Conservation (phyloP, 345 rosid species). For the Odontarrhena argentea region DNA sequence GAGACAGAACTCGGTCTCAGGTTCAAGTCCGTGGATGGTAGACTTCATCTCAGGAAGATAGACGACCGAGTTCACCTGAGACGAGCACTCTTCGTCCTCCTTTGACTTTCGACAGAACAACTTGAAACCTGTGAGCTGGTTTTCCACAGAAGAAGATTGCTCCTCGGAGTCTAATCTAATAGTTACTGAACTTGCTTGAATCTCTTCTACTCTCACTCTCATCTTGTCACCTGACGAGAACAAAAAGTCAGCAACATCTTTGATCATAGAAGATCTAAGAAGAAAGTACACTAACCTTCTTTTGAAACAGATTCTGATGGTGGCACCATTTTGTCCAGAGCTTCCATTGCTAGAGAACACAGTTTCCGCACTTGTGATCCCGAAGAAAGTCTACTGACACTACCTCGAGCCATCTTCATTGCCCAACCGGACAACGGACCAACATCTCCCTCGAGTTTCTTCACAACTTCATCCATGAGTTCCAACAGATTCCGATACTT, state of each 20-base stretch:
- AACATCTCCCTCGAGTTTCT: constrained; percentile 81
- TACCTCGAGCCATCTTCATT: constrained; percentile 85
- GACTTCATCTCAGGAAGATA: constrained; percentile 58
- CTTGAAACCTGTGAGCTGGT: constrained; percentile 45
- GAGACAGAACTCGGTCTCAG: constrained; percentile 63
- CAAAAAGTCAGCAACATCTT: constrained; percentile 18
- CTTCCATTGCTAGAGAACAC: constrained; percentile 67
- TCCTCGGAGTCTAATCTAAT: constrained; percentile 56
- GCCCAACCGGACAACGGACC: constrained; percentile 83
- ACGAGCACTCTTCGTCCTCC: constrained; percentile 54
- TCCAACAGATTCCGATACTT: constrained; percentile 54
- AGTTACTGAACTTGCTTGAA: constrained; percentile 56
- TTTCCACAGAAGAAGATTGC: constrained; percentile 37
- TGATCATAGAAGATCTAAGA: too few relatives aligned
- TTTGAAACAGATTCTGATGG: constrained; percentile 22
- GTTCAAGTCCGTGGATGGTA: constrained; percentile 61
- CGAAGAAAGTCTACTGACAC: constrained; percentile 79
- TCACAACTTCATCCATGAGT: constrained; percentile 71
- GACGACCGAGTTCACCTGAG: constrained; percentile 59
- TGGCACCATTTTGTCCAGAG: constrained; percentile 58
- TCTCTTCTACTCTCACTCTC: constrained; percentile 57
- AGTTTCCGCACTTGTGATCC: constrained; percentile 78
- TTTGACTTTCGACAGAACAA: constrained; percentile 65
- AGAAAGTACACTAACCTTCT: constrained; percentile 30
- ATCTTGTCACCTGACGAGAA: constrained; percentile 27